Evolutionary conservation across 805 yeast species (phyloP), one percentile per base, ranked within the genome.

Genomic region (Teunomyces lycoperdinae): DNA sequence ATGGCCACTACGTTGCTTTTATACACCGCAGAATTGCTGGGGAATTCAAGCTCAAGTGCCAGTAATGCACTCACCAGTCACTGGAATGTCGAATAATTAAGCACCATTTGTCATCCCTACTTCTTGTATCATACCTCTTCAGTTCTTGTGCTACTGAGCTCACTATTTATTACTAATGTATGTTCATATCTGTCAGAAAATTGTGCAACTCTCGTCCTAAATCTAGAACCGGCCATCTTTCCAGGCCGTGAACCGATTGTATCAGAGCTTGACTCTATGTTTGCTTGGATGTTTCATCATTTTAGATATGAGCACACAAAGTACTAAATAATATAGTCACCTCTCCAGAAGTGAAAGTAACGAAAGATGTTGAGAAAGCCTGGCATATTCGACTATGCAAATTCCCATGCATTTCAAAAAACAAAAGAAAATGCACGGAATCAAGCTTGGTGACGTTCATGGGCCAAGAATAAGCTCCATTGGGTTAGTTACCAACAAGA

Each of bases 261-360:
- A 53, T 53, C 88, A 77, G 91, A 85, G 90, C 91, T 85, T 85
- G 91, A 85, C 91, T 85, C 91, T 84, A 84, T 83, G 87, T 83
- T 81, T 84, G 86, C 79, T 80, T 74, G 67, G 71, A 74, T 80
- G 68, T 84, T 78, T 85, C 91, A 85, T 85, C 91, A 84, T 76
- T 44, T 42, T 41, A 50, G 48, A 26, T 32, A 54, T 54, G 38
- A 42, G 41, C 50, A 30, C 28, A 32, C 48, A 55, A 43, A 42
- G 46, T 42, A 49, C 50, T 57, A 56, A 59, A 60, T 57, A 56
- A 54, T 57, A 56, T 5, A 50, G 39, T 51, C 52, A 56, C 60
- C 48, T 57, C 64, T 33, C 53, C 61, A 28, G 59, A 61, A 52
- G 58, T 55, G 50, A 27, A 43, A 35, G 14, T 30, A 28, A 14